A percentile compares a stretch with the other conserved stretches of the same genome.
Conservation (phyloP, 176 grass and related monocot species). For the barley (Hordeum vulgare) region DNA sequence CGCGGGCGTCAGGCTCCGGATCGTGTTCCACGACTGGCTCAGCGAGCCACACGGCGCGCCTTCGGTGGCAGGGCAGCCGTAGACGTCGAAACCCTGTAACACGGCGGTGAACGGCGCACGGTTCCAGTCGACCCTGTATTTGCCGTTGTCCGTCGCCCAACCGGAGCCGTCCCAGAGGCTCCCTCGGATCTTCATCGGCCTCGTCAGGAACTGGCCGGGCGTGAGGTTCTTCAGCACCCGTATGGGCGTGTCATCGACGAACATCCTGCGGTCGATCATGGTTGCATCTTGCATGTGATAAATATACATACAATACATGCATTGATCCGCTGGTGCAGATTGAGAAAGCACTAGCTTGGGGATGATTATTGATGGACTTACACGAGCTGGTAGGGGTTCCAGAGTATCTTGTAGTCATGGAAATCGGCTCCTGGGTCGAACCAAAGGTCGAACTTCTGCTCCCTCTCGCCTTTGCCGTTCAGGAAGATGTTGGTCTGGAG, state of each 20-base stretch:
- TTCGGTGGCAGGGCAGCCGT: conserved; percentile 18
- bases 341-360: too few species aligned
- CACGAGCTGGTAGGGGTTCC: conserved; percentile 73
- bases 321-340: too few species aligned
- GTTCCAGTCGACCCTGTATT: conserved; percentile 43
- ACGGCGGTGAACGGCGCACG: conserved; percentile 37
- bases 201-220: conserved; percentile 28
- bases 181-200: conserved; percentile 39
- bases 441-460: conserved; percentile 40
- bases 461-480: conserved; percentile 42
- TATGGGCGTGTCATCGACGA: conserved; percentile 48
- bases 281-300: not conserved
- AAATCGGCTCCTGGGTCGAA: conserved; percentile 64
- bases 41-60: conserved; percentile 22
- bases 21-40: conserved; percentile 43
- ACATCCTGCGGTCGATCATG: conserved; percentile 27
- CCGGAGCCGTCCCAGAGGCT: conserved; percentile 65
- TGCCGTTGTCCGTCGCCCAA: conserved; percentile 60
- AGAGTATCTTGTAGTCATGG: conserved; percentile 63
- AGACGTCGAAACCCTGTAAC: conserved; percentile 40
- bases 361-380: not conserved
- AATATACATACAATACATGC: too few species aligned
- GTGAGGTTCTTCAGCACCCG: conserved; percentile 50
- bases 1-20: not conserved
- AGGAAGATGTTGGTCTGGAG: conserved; percentile 70